These are phyloP conservation scores for Oxytropis ochrocephala DNA, from an alignment of 306 rosid species.

Conservation along the genomic window DNA sequence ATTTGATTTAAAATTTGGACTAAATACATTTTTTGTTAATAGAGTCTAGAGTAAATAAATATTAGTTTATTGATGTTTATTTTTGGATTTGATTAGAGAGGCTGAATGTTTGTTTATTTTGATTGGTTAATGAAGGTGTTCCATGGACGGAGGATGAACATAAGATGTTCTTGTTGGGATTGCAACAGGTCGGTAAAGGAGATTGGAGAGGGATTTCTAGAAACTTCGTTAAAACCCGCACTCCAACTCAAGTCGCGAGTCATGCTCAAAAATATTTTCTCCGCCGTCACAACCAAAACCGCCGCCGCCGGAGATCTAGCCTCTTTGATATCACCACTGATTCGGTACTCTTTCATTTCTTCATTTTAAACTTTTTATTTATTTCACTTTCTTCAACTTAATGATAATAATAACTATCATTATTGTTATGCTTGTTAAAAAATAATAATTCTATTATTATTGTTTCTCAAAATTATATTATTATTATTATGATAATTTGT, in stretches of 20 bases:
- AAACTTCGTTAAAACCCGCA: conserved; percentile 82
- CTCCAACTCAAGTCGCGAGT: conserved; percentile 93
- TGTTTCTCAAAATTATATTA: too few relatives aligned
- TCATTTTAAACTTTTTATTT: neutral
- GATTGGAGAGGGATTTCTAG: conserved; percentile 97
- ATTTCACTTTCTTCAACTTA: neutral
- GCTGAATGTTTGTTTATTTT: neutral
- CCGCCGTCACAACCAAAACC: conserved; percentile 61
- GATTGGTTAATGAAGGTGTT: conserved; percentile 39
- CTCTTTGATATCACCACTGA: conserved; percentile 86
- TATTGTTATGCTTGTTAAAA: too few relatives aligned
- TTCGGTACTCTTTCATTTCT: conserved; percentile 23
- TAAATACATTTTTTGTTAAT: too few relatives aligned
- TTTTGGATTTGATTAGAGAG: neutral
- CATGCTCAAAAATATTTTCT: conserved; percentile 96
- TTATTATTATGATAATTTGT: too few relatives aligned
- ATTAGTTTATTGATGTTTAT: too few relatives aligned
- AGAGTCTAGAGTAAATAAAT: too few relatives aligned
- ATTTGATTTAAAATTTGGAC: too few relatives aligned
- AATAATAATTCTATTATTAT: too few relatives aligned
- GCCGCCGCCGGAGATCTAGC: conserved; percentile 94
- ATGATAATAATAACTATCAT: neutral
- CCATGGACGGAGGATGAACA: conserved; percentile 98
- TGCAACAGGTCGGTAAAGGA: conserved; percentile 79
- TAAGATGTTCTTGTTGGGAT: conserved; percentile 61